Conservation (phyloP, 805 yeast species). For the Schwanniomyces yamadae region DNA sequence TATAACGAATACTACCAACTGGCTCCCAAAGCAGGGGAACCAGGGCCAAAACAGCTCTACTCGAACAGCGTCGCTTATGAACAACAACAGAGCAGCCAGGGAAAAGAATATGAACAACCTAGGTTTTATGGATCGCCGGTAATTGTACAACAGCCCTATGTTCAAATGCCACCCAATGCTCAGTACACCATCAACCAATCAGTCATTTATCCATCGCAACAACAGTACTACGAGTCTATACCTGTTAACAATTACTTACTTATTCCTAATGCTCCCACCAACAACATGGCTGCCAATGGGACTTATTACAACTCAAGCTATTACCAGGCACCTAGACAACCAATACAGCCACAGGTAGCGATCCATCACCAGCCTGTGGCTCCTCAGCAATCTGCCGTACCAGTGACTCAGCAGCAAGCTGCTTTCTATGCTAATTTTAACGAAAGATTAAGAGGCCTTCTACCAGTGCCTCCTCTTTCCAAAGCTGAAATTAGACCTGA, state of each 20-base stretch:
- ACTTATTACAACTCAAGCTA: constrained; percentile 5
- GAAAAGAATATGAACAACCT: constrained; percentile 15
- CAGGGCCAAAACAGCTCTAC: neutral
- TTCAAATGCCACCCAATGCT: constrained; percentile 9
- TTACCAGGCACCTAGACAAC: constrained; percentile 8
- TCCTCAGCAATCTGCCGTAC: constrained; percentile 4
- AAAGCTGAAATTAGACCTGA: constrained; percentile 44
- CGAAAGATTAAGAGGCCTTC: constrained; percentile 26
- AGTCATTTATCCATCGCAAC: constrained; percentile 12
- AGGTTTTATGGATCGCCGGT: constrained; percentile 22
- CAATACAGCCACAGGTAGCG: constrained; percentile 8
- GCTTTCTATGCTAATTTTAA: constrained; percentile 17
- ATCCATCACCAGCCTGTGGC: constrained; percentile 6
- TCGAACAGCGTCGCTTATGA: neutral
- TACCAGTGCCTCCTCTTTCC: constrained; percentile 52
- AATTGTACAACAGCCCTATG: constrained; percentile 23
- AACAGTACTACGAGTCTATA: constrained; percentile 11
- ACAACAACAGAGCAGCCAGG: constrained; percentile 1
- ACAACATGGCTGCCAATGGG: constrained; percentile 3
- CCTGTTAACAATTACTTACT: constrained; percentile 23
- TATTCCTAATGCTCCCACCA: constrained; percentile 14
- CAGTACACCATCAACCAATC: constrained; percentile 7
- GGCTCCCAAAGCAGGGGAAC: neutral
- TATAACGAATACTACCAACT: neutral
- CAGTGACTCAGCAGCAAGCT: neutral